A percentile compares a stretch with the other conserved stretches of the same genome.
phyloP scores from a whole-genome alignment of 1,284 basidiomycete genomes.

The Amylostereum areolatum region DNA sequence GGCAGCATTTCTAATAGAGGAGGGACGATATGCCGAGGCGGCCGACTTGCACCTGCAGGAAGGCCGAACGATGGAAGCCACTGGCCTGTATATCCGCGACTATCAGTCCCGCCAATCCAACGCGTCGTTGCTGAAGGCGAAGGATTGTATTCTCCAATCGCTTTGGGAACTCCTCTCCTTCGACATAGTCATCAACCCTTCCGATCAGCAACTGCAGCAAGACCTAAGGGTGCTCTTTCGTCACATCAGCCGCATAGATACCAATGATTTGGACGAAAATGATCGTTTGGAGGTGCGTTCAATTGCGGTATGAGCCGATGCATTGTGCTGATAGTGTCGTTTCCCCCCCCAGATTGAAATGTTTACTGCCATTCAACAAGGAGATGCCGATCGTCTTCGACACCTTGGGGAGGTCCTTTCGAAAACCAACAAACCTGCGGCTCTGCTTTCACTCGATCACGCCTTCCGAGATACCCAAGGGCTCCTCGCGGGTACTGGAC shows the following conservation, averaged over 20 bases:
- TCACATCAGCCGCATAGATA: neutral
- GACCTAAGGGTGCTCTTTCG: conserved; percentile 15
- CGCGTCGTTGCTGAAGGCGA: conserved; percentile 9
- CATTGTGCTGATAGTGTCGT: conserved; percentile 17
- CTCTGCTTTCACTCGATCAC: conserved; percentile 38
- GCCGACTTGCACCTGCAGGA: conserved; percentile 49
- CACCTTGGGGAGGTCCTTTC: conserved; percentile 16
- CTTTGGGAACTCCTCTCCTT: conserved; percentile 23
- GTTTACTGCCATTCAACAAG: conserved; percentile 33
- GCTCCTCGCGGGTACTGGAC: conserved; percentile 14
- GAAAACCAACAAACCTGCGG: conserved; percentile 24
- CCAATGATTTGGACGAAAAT: too few species aligned
- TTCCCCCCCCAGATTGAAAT: conserved; percentile 20
- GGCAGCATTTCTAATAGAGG: conserved; percentile 41
- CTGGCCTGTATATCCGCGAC: conserved; percentile 38
- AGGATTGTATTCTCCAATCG: conserved; percentile 17
- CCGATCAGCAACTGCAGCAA: conserved; percentile 1
- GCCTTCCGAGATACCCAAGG: conserved; percentile 23
- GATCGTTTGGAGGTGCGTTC: too few species aligned
- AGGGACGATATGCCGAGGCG: conserved; percentile 42
- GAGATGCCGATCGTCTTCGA: conserved; percentile 20
- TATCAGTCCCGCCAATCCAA: conserved; percentile 9
- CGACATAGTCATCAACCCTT: conserved; percentile 10
- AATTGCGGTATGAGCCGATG: too few species aligned
- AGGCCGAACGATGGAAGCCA: conserved; percentile 43